Conservation (phyloP, 345 rosid species). For the Crucihimalaya himalaica region DNA sequence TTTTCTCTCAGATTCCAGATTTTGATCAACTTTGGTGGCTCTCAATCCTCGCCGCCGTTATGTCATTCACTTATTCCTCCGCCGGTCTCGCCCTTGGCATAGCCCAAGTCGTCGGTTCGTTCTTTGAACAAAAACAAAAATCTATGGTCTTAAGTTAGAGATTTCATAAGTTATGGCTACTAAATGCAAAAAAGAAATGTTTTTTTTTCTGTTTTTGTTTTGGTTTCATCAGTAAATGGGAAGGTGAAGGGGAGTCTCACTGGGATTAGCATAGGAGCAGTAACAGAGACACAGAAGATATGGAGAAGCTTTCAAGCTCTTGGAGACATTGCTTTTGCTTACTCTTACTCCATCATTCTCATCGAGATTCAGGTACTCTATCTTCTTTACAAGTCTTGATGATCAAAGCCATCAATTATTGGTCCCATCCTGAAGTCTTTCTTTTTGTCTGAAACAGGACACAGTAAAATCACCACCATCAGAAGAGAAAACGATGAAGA, state of each 20-base stretch:
- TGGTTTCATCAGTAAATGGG: conserved; percentile 26
- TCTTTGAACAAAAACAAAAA: neutral
- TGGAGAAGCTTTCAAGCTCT: conserved; percentile 59
- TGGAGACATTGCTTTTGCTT: conserved; percentile 57
- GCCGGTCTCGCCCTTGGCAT: conserved; percentile 76
- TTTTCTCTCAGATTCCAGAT: conserved; percentile 82
- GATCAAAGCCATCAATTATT: neutral
- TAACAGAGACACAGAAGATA: conserved; percentile 44
- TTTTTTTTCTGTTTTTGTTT: neutral
- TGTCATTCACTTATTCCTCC: conserved; percentile 82
- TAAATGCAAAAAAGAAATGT: neutral
- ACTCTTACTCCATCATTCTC: conserved; percentile 45
- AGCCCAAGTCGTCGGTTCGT: conserved; percentile 59
- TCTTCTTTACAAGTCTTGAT: conserved; percentile 9
- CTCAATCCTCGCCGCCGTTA: conserved; percentile 74
- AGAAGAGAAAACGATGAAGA: conserved; percentile 86
- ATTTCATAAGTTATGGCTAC: neutral
- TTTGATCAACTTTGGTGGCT: conserved; percentile 88
- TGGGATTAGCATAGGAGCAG: conserved; percentile 45
- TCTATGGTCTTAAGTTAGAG: neutral
- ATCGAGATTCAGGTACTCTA: conserved; percentile 46
- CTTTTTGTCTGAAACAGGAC: conserved; percentile 27
- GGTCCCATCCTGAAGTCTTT: neutral
- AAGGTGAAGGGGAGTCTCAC: conserved; percentile 48
- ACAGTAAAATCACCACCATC: conserved; percentile 67